These are phyloP conservation scores for Microdochium trichocladiopsis DNA, from an alignment of 2,329 filamentous ascomycete species.

Conservation along the genomic window DNA sequence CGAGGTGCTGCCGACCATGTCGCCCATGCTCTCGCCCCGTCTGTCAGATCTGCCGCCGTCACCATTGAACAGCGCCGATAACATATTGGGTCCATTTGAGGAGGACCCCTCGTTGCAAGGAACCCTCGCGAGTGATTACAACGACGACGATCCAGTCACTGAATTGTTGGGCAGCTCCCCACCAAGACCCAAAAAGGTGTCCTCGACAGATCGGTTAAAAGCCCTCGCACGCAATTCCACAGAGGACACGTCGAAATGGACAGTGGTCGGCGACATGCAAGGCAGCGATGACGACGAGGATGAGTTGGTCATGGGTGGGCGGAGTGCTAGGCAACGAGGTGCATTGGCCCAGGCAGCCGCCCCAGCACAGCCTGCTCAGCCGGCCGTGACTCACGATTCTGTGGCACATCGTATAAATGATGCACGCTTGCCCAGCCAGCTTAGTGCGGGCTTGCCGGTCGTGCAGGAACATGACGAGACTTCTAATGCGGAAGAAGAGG, in stretches of 20 bases:
- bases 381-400: constrained; percentile 1
- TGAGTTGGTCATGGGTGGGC: constrained; percentile 17
- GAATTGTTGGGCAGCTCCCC: constrained; percentile 21
- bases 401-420: constrained; percentile 10
- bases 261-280: constrained; percentile 28
- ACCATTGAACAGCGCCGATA: constrained; percentile 18
- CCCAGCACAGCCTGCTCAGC: constrained; percentile 2
- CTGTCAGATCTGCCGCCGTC: constrained; percentile 20
- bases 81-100: constrained; percentile 8
- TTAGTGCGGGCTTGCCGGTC: constrained; percentile 3
- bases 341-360: constrained; percentile 2
- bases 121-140: constrained; percentile 26
- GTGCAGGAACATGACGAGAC: constrained; percentile 7
- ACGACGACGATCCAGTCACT: constrained; percentile 16
- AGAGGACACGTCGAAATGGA: constrained; percentile 47
- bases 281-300: constrained; percentile 20
- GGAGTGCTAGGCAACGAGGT: constrained; percentile 7
- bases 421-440: constrained; percentile 7
- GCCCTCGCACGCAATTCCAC: constrained; percentile 42
- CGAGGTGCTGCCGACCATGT: constrained; percentile 53
- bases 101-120: not conserved
- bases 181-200: constrained; percentile 43
- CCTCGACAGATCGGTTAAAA: constrained; percentile 46
- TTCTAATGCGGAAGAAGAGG: constrained; percentile 7
- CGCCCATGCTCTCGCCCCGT: constrained; percentile 33